Base-by-base conservation (phyloP, 352 stramenopile genomes). In the Blastocystis sp. region DNA sequence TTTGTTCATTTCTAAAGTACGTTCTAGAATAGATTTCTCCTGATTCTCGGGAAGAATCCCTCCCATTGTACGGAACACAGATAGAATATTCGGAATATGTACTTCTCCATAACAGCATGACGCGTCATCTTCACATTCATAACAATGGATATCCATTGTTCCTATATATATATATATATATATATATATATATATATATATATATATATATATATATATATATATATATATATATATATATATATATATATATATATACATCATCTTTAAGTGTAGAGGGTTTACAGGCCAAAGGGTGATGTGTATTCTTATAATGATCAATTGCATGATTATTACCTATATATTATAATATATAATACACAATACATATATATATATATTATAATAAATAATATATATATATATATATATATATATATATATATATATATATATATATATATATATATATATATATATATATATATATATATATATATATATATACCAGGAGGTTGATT, bases 21-120 rank as follows among this genome's bases (percentile, higher is more conserved):
- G 72, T 71, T 99, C 91, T 35, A 84, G 79, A 70, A 96, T 93
- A 10, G 86, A 93, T 76, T 96, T 96, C 64, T 94, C 89, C 33
- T 89, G 98, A 73, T 98, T 96, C 73, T 83, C n/a, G n/a, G 98
- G 70, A 56, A 91, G 81, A 30, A 86, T 83, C 71, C 97, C 89
- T 65, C 73, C 72, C 18, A 70, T 31, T 41, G 58, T 24, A 43
- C 30, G 33, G 6, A 37, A 70, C 25, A 1, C 3, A 9, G 18
- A 46, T 2, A 55, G 16, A n/a, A 55, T 21, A 4, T 33, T 19
- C 11, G 24, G 43, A 18, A 55, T 34, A 9, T 30, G 10, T 9
- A 52, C 39, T 35, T 52, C 39, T 11, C 55, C 39, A 25, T 42
- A 65, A 35, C 45, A 45, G 39, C 36, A 44, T 7, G 21, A 24